Base-by-base conservation (phyloP, 805 yeast species). In the Sugiyamaella smithiae region DNA sequence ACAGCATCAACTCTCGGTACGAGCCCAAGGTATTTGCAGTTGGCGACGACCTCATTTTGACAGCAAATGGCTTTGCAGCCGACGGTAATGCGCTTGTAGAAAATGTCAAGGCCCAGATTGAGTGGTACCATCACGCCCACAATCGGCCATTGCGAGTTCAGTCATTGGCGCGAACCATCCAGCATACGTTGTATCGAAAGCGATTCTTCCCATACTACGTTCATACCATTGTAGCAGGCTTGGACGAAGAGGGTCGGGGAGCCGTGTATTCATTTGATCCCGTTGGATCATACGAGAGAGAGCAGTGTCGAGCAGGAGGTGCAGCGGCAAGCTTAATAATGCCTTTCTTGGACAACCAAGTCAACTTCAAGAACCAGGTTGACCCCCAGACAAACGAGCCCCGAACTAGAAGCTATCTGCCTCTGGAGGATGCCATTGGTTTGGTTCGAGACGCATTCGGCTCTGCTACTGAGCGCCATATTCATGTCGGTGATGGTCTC, bases 281-380 rank as follows among this genome's bases (percentile, higher is more conserved):
- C 1, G 96, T 93, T 50, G 99, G 99, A 2, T 88, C 97, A 1
- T 93, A 93, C 66, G 98, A 93, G 70, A 81, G 97, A 61, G 97
- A 90, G 67, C 96, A 90, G 65, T 88, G 97, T 70, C 81, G 97
- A 63, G 98, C 98, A 1, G 97, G 96, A 56, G 99, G 99, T 37
- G 93, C 97, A 11, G 98, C 98, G 24, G 93, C 97, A 1, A 80
- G 89, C 55, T 78, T 93, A 70, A 89, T 93, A 57, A 89, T 90
- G 95, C 99, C 99, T 3, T 93, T 93, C 67, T 79, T 93, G 63
- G 99, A 93, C 69, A 91, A 90, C 68, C 99, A 93, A 73, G 99
- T 93, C 54, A 88, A 89, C 66, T 86, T 88, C 71, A 90, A 90
- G 67, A 93, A 93, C 72, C 99, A 93, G 69, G 80, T 75, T 66